These are phyloP conservation scores for Gossypium davidsonii DNA, from an alignment of 441 rosid genomes.

Conservation along the genomic window DNA sequence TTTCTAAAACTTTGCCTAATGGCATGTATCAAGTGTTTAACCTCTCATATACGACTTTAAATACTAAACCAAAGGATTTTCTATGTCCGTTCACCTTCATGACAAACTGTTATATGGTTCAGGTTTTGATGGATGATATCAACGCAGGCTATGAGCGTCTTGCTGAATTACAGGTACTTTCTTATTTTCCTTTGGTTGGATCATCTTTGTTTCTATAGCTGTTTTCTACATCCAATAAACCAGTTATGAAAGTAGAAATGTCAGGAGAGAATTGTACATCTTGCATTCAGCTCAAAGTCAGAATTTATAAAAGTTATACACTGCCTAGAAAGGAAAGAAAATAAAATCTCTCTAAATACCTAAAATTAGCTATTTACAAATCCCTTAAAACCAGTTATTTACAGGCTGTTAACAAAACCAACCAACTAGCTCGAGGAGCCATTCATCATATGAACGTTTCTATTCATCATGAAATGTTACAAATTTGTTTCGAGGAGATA, in stretches of 20 bases:
- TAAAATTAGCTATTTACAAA: too few species aligned
- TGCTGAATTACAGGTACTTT: conserved; percentile 71
- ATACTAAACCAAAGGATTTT: not conserved
- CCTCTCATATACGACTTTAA: not conserved
- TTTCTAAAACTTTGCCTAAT: not conserved
- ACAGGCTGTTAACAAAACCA: too few species aligned
- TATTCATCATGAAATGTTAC: not conserved
- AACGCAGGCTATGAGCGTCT: conserved; percentile 87
- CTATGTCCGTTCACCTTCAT: conserved; percentile 1
- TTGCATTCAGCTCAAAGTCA: too few species aligned
- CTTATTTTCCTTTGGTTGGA: conserved; percentile 6
- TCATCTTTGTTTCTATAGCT: not conserved
- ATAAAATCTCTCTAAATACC: too few species aligned
- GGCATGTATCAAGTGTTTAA: not conserved
- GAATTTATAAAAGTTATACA: too few species aligned
- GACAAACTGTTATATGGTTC: conserved; percentile 22
- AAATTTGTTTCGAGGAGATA: not conserved
- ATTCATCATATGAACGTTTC: not conserved
- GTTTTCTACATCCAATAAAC: not conserved
- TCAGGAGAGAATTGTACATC: too few species aligned
- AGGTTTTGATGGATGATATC: conserved; percentile 86
- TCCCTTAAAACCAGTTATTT: too few species aligned
- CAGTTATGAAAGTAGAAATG: too few species aligned
- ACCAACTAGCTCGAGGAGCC: not conserved
- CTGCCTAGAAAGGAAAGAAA: too few species aligned